Conservation (phyloP, 306 rosid species). For the Cicer bijugum region DNA sequence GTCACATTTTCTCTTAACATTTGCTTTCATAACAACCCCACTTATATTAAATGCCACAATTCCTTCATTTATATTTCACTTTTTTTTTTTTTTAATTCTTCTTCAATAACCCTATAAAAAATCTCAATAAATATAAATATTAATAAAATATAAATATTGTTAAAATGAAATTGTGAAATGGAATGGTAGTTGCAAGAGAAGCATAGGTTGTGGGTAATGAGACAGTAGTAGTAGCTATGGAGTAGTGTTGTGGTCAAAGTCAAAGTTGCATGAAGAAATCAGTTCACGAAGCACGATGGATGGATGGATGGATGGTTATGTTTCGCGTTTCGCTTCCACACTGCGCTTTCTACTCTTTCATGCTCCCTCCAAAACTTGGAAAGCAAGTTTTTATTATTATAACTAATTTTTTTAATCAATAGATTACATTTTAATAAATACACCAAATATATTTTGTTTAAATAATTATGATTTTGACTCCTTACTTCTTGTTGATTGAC, state of each 20-base stretch:
- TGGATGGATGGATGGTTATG: neutral
- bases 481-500: conserved; percentile 1
- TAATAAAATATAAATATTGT: too few species aligned
- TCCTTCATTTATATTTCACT: too few species aligned
- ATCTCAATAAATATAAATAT: too few species aligned
- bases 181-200: too few species aligned
- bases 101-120: too few species aligned
- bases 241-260: conserved; percentile 1
- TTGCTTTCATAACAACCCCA: neutral
- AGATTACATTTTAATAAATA: too few species aligned
- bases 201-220: neutral
- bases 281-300: neutral
- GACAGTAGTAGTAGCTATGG: neutral
- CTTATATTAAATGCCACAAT: neutral
- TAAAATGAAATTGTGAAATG: neutral
- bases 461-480: conserved; percentile 19
- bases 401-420: too few species aligned
- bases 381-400: neutral
- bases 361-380: conserved; percentile 11
- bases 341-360: neutral
- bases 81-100: too few species aligned
- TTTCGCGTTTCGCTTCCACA: conserved; percentile 6
- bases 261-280: conserved; percentile 16
- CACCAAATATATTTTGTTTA: too few species aligned
- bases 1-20: conserved; percentile 28